Evolutionary conservation across 2,329 filamentous ascomycete genomes (phyloP).

Genomic region (Alternaria panax): DNA sequence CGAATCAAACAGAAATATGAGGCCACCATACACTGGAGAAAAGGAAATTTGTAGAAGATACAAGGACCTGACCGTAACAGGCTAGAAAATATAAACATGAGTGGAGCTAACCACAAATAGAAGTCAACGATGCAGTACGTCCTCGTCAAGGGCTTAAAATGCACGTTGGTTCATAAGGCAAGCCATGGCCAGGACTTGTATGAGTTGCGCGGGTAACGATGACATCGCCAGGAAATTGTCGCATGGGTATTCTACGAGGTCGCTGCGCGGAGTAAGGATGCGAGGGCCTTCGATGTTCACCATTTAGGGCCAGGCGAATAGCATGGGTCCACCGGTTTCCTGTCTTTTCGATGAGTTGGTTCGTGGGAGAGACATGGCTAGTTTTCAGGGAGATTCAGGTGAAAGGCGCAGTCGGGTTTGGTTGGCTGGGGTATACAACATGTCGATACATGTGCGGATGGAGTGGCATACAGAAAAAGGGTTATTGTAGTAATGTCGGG

Average conservation of each 20-base stretch:
- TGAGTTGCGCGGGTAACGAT: constrained; percentile 2
- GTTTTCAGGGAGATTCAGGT: not conserved
- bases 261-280: not conserved
- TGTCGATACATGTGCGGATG: constrained; percentile 11
- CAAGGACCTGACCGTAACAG: not conserved
- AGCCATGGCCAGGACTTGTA: constrained; percentile 1
- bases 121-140: not conserved
- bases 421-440: constrained; percentile 5
- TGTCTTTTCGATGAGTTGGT: constrained; percentile 3
- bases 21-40: not conserved
- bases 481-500: constrained; percentile 11
- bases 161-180: not conserved
- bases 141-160: not conserved
- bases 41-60: constrained; percentile 5
- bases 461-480: constrained; percentile 2
- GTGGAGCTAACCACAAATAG: not conserved
- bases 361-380: constrained; percentile 8
- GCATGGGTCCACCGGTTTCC: not conserved
- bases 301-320: not conserved
- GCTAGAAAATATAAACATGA: not conserved
- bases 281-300: constrained; percentile 3
- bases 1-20: not conserved
- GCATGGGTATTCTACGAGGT: constrained; percentile 1
- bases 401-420: constrained; percentile 12
- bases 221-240: constrained; percentile 3